A percentile compares a stretch with the other conserved stretches of the same genome.
Conservation (phyloP, 179 eudicot genomes). For the Dionaea muscipula region DNA sequence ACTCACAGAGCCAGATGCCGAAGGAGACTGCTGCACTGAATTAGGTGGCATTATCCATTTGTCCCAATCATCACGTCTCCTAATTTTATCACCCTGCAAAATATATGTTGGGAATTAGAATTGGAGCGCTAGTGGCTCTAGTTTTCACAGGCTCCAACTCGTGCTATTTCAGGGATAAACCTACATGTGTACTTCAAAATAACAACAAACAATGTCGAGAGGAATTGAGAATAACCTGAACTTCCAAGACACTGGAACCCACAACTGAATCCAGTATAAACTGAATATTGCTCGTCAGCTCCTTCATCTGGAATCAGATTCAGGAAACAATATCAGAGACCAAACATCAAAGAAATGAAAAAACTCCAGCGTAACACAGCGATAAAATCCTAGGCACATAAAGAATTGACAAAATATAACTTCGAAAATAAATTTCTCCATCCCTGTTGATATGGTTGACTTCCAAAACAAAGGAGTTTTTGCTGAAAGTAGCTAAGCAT, state of each 20-base stretch:
- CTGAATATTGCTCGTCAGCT: slow-evolving; percentile 47
- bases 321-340: not conserved
- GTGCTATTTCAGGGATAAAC: not conserved
- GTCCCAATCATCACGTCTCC: slow-evolving; percentile 57
- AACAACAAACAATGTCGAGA: not conserved
- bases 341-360: no score
- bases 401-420: no score
- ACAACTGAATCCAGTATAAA: slow-evolving; percentile 52
- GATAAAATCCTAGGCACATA: no score
- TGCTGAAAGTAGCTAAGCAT: no score
- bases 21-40: slow-evolving; percentile 17
- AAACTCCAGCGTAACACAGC: no score
- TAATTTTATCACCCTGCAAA: slow-evolving; percentile 64
- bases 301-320: slow-evolving; percentile 33
- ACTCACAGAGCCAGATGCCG: not conserved
- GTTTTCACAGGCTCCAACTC: not conserved
- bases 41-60: slow-evolving; percentile 57
- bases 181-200: not conserved
- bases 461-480: no score
- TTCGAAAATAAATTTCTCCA: no score
- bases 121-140: no score
- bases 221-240: slow-evolving; percentile 34
- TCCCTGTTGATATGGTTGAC: no score
- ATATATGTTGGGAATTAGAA: not conserved
- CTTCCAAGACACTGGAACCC: slow-evolving; percentile 56